Evolutionary conservation across 371 early-diverging fungal genomes (phyloP).

Genomic region (Phascolomyces articulosus): DNA sequence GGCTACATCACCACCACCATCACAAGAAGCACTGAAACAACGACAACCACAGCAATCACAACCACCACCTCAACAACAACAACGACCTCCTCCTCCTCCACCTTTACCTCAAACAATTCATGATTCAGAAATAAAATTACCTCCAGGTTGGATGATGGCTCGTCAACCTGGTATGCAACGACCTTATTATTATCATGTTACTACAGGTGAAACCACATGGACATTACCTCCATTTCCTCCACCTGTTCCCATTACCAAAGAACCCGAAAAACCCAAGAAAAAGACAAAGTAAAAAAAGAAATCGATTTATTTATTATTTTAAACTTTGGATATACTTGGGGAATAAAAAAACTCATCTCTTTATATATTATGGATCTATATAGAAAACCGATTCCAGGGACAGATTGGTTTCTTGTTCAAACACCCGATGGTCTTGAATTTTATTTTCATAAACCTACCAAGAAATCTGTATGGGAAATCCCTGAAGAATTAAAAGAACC

Average conservation of each 20-base stretch:
- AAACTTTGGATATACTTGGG: not conserved
- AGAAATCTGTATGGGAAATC: conserved; percentile 73
- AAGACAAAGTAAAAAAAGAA: not conserved
- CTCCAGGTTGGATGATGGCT: conserved; percentile 5
- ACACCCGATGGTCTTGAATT: conserved; percentile 78
- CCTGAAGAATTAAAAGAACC: conserved; percentile 55
- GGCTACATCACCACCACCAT: not conserved
- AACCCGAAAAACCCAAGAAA: conserved; percentile 4
- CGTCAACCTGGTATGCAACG: conserved; percentile 3
- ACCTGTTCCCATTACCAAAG: not conserved
- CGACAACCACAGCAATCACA: not conserved
- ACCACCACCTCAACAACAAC: conserved; percentile 1
- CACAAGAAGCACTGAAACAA: not conserved
- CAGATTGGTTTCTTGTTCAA: conserved; percentile 75
- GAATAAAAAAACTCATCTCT: not conserved
- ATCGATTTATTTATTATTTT: not conserved
- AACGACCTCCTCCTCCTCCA: not conserved
- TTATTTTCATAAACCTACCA: conserved; percentile 72
- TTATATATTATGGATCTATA: not conserved
- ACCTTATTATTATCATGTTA: conserved; percentile 2
- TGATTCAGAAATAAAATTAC: not conserved
- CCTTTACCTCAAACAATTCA: not conserved
- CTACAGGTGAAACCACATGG: conserved; percentile 5
- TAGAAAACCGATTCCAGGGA: conserved; percentile 67
- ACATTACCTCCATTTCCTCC: not conserved